Evolutionary conservation across 768 basidiomycete species (phyloP).

Genomic region (Lepiota venenata): DNA sequence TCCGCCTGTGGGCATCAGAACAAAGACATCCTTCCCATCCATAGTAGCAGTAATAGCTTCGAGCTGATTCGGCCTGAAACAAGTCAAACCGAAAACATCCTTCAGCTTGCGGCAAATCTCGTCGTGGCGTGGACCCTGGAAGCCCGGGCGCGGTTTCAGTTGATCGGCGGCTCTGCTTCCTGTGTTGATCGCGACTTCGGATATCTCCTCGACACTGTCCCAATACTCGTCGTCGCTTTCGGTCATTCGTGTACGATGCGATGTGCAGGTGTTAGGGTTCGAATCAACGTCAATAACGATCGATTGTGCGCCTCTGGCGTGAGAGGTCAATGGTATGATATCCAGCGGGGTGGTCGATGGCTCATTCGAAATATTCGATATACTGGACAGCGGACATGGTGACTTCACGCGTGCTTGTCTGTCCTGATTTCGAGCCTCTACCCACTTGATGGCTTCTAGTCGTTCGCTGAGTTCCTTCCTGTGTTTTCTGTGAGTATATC

Average conservation of each 20-base stretch:
- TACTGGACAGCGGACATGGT: not conserved
- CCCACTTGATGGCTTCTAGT: constrained; percentile 8
- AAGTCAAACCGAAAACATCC: constrained; percentile 56
- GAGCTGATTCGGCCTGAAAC: constrained; percentile 82
- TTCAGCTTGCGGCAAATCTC: constrained; percentile 57
- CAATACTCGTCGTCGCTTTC: constrained; percentile 48
- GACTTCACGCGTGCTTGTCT: not conserved
- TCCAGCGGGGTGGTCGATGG: not conserved
- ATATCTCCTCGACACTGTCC: constrained; percentile 37
- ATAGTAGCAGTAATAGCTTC: constrained; percentile 82
- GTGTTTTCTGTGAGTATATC: not conserved
- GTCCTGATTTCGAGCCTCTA: not conserved
- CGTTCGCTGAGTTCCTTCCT: constrained; percentile 10
- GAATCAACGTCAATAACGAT: constrained; percentile 17
- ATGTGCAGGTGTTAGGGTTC: constrained; percentile 4
- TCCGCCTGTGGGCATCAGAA: constrained; percentile 95
- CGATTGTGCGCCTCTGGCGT: not conserved
- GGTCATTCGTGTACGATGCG: not conserved
- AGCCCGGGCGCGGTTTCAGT: not conserved
- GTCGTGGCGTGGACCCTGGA: constrained; percentile 27
- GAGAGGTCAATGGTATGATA: not conserved
- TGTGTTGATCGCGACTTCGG: constrained; percentile 28
- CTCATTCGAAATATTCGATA: not conserved
- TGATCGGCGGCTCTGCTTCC: constrained; percentile 12
- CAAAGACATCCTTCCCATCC: constrained; percentile 82